Conservation (phyloP, 2,329 filamentous ascomycete genomes). For the Trichoderma cornu-damae region DNA sequence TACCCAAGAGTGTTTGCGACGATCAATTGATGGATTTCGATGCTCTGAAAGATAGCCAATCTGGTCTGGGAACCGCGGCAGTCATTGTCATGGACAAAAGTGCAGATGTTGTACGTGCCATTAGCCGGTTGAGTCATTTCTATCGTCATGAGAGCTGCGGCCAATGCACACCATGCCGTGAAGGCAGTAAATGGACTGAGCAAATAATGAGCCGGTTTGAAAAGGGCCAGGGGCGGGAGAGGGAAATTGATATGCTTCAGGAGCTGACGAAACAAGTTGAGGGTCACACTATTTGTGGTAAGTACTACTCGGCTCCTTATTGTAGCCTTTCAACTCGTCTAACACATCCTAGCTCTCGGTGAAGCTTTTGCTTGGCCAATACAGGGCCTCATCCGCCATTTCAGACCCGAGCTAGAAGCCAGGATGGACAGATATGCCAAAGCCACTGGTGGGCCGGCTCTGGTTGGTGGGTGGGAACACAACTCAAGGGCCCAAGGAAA, state of each 20-base stretch:
- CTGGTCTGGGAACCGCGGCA: conserved; percentile 91
- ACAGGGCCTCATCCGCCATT: conserved; percentile 96
- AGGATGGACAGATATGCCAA: conserved; percentile 77
- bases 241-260: conserved; percentile 99
- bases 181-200: conserved; percentile 98
- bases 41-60: conserved; percentile 94
- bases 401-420: conserved; percentile 90
- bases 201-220: conserved; percentile 98
- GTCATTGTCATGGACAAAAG: conserved; percentile 99
- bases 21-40: conserved; percentile 99
- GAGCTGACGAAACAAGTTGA: conserved; percentile 99
- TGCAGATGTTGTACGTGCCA: conserved; percentile 90
- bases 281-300: conserved; percentile 96
- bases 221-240: conserved; percentile 77
- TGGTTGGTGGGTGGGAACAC: conserved; percentile 85
- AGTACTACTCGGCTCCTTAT: conserved; percentile 30
- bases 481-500: conserved; percentile 71
- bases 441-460: conserved; percentile 64
- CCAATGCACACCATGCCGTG: conserved; percentile 98
- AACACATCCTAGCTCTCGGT: conserved; percentile 60
- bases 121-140: conserved; percentile 88
- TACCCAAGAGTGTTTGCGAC: conserved; percentile 85
- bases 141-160: conserved; percentile 98
- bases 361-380: conserved; percentile 99
- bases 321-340: conserved; percentile 21